Percentiles rank a stretch among this genome's conserved stretches.
These are phyloP conservation scores for Phytophthora fragariaefolia DNA, from an alignment of 352 stramenopile species.

Conservation along the genomic window DNA sequence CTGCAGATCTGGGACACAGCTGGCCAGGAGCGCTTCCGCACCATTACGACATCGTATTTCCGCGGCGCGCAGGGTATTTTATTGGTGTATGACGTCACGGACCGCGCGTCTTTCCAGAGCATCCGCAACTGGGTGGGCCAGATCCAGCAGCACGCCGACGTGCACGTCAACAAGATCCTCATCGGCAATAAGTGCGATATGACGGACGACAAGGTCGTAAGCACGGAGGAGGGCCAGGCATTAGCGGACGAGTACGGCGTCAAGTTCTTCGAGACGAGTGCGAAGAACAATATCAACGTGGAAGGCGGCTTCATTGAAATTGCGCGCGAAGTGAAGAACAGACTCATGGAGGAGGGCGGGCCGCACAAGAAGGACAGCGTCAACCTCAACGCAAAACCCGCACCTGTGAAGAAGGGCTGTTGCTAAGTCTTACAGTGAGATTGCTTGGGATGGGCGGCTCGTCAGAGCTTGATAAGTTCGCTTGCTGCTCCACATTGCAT, in stretches of 20 bases:
- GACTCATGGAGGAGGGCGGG: constrained; percentile 88
- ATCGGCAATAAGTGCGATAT: constrained; percentile 99
- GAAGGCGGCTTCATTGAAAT: constrained; percentile 92
- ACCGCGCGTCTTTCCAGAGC: constrained; percentile 97
- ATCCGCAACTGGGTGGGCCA: constrained; percentile 98
- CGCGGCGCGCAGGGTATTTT: constrained; percentile 98
- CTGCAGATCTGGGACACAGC: constrained; percentile 99
- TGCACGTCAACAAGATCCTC: constrained; percentile 99
- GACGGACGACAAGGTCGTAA: constrained; percentile 96
- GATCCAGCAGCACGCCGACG: constrained; percentile 98
- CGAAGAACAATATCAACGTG: constrained; percentile 97
- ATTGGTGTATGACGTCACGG: constrained; percentile 98
- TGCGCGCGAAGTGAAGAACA: constrained; percentile 90
- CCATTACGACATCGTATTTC: constrained; percentile 99
- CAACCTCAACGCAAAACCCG: constrained; percentile 81
- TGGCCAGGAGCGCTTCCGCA: constrained; percentile 98
- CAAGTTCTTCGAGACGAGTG: constrained; percentile 96
- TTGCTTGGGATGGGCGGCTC: constrained; percentile 33
- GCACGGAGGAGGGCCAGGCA: constrained; percentile 94
- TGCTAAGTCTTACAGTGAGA: constrained; percentile 63
- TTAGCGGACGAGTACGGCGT: constrained; percentile 95
- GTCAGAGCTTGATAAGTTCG: constrained; percentile 20
- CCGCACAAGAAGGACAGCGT: constrained; percentile 88
- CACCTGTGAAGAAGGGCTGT: constrained; percentile 84
- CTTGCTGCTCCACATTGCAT: constrained; percentile 30